Percentiles rank a stretch among this genome's conserved stretches.
phyloP scores from a whole-genome alignment of 2,329 filamentous ascomycete species.

The Aureobasidium sp. region DNA sequence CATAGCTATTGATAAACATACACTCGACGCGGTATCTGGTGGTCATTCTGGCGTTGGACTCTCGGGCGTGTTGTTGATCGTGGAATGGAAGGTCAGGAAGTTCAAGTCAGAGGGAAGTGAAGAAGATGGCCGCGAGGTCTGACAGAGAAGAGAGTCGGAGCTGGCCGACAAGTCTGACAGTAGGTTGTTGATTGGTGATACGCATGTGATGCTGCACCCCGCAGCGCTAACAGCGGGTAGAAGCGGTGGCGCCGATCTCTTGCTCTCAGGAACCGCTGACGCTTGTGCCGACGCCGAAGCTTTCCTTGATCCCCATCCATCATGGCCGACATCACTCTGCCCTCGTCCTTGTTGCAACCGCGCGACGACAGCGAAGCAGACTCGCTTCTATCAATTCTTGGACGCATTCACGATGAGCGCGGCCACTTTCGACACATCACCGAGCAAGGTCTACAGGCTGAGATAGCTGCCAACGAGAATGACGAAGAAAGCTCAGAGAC shows the following conservation, averaged over 20 bases:
- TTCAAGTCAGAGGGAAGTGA: not conserved
- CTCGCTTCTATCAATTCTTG: conserved; percentile 66
- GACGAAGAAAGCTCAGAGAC: conserved; percentile 33
- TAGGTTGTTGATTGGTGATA: not conserved
- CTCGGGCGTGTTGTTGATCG: not conserved
- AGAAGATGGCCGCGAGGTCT: not conserved
- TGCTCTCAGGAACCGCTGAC: conserved; percentile 9
- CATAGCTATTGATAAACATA: conserved; percentile 16
- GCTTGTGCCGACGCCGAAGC: conserved; percentile 2
- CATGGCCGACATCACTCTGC: conserved; percentile 15
- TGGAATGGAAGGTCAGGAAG: not conserved
- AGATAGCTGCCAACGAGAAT: conserved; percentile 48
- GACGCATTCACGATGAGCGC: conserved; percentile 69
- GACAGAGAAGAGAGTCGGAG: conserved; percentile 1
- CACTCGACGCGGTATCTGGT: conserved; percentile 35
- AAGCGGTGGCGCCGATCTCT: conserved; percentile 10
- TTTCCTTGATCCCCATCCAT: not conserved
- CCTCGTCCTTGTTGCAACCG: conserved; percentile 50
- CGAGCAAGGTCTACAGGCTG: conserved; percentile 62
- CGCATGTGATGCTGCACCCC: conserved; percentile 14
- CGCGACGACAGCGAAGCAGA: conserved; percentile 48
- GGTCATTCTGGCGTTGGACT: conserved; percentile 25
- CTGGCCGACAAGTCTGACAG: not conserved
- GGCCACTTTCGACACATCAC: conserved; percentile 77
- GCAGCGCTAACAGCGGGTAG: conserved; percentile 4